A percentile compares a stretch with the other conserved stretches of the same genome.
Conservation (phyloP, 108 stramenopile genomes). For the Nitzschia sp. region DNA sequence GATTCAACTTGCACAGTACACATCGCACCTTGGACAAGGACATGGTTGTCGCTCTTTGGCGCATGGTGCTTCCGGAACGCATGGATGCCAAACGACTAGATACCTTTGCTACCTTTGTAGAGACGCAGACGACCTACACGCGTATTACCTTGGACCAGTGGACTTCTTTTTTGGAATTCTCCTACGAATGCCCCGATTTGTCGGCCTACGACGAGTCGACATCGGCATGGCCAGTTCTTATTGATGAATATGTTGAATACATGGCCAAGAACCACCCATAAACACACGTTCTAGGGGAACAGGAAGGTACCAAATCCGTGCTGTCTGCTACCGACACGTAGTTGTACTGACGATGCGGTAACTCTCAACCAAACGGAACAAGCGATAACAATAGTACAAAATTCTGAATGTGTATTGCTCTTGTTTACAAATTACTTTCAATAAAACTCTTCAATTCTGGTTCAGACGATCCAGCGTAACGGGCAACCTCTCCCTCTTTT, state of each 20-base stretch:
- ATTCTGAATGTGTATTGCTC: background rate
- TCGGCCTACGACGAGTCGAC: slow-evolving; percentile 72
- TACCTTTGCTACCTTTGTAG: slow-evolving; percentile 63
- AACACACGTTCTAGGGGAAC: slow-evolving; percentile 2
- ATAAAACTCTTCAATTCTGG: slow-evolving; percentile 28
- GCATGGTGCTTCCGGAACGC: slow-evolving; percentile 62
- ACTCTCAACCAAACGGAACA: background rate
- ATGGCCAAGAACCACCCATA: slow-evolving; percentile 60
- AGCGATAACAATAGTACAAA: background rate
- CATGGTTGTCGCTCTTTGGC: slow-evolving; percentile 72
- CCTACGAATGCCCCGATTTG: slow-evolving; percentile 67
- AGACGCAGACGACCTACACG: slow-evolving; percentile 50
- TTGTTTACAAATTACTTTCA: slow-evolving; percentile 10
- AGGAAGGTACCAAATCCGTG: background rate
- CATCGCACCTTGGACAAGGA: slow-evolving; percentile 91
- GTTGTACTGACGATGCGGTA: background rate
- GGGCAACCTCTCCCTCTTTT: slow-evolving; percentile 19
- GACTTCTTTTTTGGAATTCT: slow-evolving; percentile 86
- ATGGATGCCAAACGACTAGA: slow-evolving; percentile 54
- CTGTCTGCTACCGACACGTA: no score
- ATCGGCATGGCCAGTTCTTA: slow-evolving; percentile 84
- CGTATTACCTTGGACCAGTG: slow-evolving; percentile 88
- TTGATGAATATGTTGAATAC: slow-evolving; percentile 79
- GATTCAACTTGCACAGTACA: slow-evolving; percentile 88
- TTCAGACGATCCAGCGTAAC: slow-evolving; percentile 31